Base-by-base conservation (phyloP, 2,329 filamentous ascomycete genomes). In the Phaeophleospora eucalypticola region DNA sequence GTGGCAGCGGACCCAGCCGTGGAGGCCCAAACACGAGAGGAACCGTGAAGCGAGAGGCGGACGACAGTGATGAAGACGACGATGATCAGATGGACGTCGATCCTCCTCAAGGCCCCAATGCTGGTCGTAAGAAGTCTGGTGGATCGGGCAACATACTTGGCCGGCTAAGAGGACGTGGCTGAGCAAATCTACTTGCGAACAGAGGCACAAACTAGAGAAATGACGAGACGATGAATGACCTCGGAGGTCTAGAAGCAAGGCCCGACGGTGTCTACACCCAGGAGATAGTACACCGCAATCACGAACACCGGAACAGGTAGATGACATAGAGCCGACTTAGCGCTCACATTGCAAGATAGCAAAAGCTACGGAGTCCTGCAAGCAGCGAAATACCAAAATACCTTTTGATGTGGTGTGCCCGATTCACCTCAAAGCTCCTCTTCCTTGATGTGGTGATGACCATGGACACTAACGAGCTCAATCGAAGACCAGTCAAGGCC, bases 31-130 rank as follows among this genome's bases (percentile, higher is more conserved):
- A 45, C 14, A 50, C 49, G 10, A 41, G 52, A 21, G 51, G 49
- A 24, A 38, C 43, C 7, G 52, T 48, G 35, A 49, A 49, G 46
- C 45, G 45, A 15, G 55, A 56, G 37, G 53, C 51, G 20, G 53
- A 58, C 16, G 57, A 57, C 19, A 58, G 58, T 2, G 60, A 64
- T 46, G 57, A 56, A 19, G 56, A 55, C 1, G 58, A 64, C 45
- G 59, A 54, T 12, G 64, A 66, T 51, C 51, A 54, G 21, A 67
- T 67, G 64, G 64, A 67, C 36, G 46, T 67, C 10, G 64, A 52
- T 16, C 54, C 48, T 6, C 9, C 20, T 10, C 36, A 39, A 9
- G 19, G 35, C 2, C 27, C 27, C 6, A 43, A 44, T 4, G 41
- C 34, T 19, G 51, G 56, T 9, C 53, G 41, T 35, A 56, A 54